Percentiles rank a stretch among this genome's conserved stretches.
These are phyloP conservation scores for Nakazawaea anatomiae DNA, from an alignment of 805 yeast genomes.

Conservation along the genomic window DNA sequence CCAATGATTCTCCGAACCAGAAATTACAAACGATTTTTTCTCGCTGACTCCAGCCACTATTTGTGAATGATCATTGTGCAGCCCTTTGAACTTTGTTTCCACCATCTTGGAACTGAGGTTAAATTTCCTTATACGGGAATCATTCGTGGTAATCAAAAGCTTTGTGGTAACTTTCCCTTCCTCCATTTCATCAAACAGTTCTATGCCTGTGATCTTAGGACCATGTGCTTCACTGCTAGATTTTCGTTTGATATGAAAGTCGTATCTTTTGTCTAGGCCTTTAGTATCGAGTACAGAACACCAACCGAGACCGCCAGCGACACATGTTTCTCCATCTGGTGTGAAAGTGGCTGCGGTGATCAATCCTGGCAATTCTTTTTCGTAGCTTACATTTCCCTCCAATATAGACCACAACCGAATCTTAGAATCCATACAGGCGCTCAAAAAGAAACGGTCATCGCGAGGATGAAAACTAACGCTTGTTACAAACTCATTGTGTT, in stretches of 20 bases:
- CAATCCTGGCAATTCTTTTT: constrained; percentile 54
- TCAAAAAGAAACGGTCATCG: constrained; percentile 81
- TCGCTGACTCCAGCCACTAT: constrained; percentile 62
- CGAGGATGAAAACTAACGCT: constrained; percentile 72
- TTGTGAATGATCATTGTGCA: constrained; percentile 63
- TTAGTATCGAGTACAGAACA: constrained; percentile 56
- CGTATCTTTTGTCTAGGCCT: constrained; percentile 44
- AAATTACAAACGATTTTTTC: constrained; percentile 50
- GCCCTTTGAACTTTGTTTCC: constrained; percentile 69
- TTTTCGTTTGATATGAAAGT: constrained; percentile 28
- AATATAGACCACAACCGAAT: constrained; percentile 82
- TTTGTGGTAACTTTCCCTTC: constrained; percentile 7
- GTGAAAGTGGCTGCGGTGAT: constrained; percentile 74
- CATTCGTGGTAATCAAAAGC: constrained; percentile 69
- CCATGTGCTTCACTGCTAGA: constrained; percentile 26
- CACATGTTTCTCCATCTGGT: constrained; percentile 53
- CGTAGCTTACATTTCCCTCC: constrained; percentile 59
- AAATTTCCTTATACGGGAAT: constrained; percentile 68
- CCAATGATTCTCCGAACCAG: constrained; percentile 88
- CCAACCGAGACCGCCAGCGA: constrained; percentile 80
- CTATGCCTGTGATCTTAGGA: constrained; percentile 74
- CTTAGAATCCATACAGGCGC: constrained; percentile 74
- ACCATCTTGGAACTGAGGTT: constrained; percentile 48
- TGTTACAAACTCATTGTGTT: constrained; percentile 79
- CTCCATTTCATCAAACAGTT: constrained; percentile 28